Percentiles rank a stretch among this genome's conserved stretches.
Evolutionary conservation across 768 basidiomycete species (phyloP).

Genomic region (Macrocybe gigantea): DNA sequence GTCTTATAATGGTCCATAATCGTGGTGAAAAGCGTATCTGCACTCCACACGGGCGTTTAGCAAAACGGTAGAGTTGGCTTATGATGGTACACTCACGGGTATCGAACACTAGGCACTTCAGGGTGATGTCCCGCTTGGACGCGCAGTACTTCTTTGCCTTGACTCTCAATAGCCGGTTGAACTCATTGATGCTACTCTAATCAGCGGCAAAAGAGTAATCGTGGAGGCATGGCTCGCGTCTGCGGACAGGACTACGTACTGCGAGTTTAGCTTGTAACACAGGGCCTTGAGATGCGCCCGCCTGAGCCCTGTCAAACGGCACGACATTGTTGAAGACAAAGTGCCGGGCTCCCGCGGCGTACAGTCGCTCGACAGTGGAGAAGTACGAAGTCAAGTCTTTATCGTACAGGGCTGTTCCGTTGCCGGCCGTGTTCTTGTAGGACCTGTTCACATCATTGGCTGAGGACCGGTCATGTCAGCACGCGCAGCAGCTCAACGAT

Average conservation of each 20-base stretch:
- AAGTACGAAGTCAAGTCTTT: slow-evolving; percentile 14
- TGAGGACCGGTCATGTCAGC: not conserved
- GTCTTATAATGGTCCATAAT: slow-evolving; percentile 12
- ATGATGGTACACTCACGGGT: slow-evolving; percentile 9
- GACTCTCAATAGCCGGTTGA: slow-evolving; percentile 12
- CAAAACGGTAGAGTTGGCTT: too few relatives aligned
- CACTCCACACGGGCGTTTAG: too few relatives aligned
- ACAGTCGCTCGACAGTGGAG: slow-evolving; percentile 12
- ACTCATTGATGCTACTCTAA: slow-evolving; percentile 14
- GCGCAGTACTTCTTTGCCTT: slow-evolving; percentile 11
- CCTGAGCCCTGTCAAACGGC: slow-evolving; percentile 16
- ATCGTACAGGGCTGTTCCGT: slow-evolving; percentile 13
- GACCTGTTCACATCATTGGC: slow-evolving; percentile 17
- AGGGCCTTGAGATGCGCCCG: slow-evolving; percentile 10
- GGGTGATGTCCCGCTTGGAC: slow-evolving; percentile 10
- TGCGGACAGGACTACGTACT: slow-evolving; percentile 1
- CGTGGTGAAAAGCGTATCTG: slow-evolving; percentile 12
- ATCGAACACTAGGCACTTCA: slow-evolving; percentile 11
- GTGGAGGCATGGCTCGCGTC: not conserved
- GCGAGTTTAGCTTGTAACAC: slow-evolving; percentile 13
- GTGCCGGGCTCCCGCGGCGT: slow-evolving; percentile 14
- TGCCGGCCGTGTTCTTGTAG: slow-evolving; percentile 10
- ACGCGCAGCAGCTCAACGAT: too few relatives aligned
- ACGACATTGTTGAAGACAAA: slow-evolving; percentile 18
- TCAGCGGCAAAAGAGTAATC: not conserved